Evolutionary conservation across 306 rosid genomes (phyloP), one percentile per base, ranked within the genome.

Genomic region (Clitoria ternatea): DNA sequence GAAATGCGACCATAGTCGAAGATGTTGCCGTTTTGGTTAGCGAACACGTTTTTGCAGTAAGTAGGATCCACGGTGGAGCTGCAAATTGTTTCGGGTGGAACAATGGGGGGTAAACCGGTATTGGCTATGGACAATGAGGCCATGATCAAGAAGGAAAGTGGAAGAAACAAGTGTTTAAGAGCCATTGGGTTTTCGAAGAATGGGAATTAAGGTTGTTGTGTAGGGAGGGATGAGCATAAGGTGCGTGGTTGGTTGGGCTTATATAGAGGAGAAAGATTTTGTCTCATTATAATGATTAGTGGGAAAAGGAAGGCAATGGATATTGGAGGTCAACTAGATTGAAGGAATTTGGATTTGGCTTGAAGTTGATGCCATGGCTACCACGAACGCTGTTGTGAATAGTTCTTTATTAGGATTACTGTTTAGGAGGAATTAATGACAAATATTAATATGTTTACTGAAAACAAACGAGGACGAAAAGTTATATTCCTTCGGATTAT

Each of bases 1-100:
- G 89, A 78, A 11, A 74, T 23, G 11, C 88, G 87, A 43, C 96
- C 92, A 65, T 72, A 89, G 76, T 82, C 76, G 69, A 69, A 82
- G 6, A 86, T 75, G 43, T 57, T 89, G 40, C 84, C 83, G 6
- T 77, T 79, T 71, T 81, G 77, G 52, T 61, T 78, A 1, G 83
- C 86, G 11, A 87, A 82, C 13, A 81, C 73, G 0, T 63, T 50
- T 61, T 75, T 85, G 83, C 96, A 87, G 37, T 79, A 89, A 0
- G 87, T 18, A 19, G 91, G 93, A 70, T 89, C 83, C 5, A 61
- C 64, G 13, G 91, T 85, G 53, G 85, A 73, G 8, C 62, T 22
- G 76, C 96, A 91, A 10, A 82, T 74, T 50, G 80, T 67, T 22
- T 76, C 85, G 0, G 85, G 39, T 0, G 85, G 30, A 4, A 69